Evolutionary conservation across 768 basidiomycete genomes (phyloP), one percentile per base, ranked within the genome.

Genomic region (Boletus eberwhitei): DNA sequence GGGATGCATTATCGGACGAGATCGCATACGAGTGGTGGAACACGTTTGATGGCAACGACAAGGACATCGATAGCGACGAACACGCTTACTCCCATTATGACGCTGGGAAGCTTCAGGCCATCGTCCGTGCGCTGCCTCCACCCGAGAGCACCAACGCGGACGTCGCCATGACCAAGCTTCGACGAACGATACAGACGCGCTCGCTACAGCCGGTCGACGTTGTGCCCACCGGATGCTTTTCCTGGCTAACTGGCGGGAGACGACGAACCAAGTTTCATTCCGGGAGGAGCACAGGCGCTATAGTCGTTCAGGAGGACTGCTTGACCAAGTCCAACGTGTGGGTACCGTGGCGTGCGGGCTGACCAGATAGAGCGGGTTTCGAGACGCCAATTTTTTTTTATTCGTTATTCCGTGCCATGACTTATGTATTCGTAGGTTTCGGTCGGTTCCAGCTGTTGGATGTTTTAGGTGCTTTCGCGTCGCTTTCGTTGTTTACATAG

Each of bases 81-180:
- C 37, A 22, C 6, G 13, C 36, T 5, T 32, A 5, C 8, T 8
- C 34, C 19, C 41, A 22, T 19, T 22, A 36, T n/a, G 35, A 47
- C 4, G 8, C 36, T 5, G 35, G 54, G 34, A 59, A 50, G 26
- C 38, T 69, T 11, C 64, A 46, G 2, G 66, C 55, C 4, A 55
- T 67, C 56, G 59, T 67, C 17, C 58, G 64, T 48, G 59, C 66
- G 5, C 51, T 67, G 53, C 66, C 66, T 8, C 46, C 53, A 6
- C 19, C 17, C 1, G 54, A 47, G 26, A 35, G 44, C 26, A 12
- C 45, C 16, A 26, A 53, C 35, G 53, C 48, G 44, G 42, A 8
- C 0, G 13, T 3, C 4, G 58, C 58, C 2, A 21, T 67, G 0
- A 52, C 44, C 24, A 59, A 26, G 39, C 53, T 67, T 9, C 57